These are phyloP conservation scores for Conringia planisiliqua DNA, from an alignment of 345 rosid genomes.

Conservation along the genomic window DNA sequence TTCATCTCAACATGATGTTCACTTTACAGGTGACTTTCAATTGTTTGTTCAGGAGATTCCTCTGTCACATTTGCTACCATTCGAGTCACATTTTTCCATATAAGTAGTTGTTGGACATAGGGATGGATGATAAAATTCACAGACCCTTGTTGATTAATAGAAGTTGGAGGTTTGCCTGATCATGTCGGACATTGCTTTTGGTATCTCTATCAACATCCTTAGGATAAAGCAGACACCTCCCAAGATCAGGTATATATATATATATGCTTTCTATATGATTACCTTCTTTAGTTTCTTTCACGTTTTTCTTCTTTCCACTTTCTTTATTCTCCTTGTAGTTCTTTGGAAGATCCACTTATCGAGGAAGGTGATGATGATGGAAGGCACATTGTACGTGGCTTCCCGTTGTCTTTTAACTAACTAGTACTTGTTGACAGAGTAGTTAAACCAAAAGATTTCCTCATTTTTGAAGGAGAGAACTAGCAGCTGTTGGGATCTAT, in stretches of 20 bases:
- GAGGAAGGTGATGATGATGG: constrained; percentile 40
- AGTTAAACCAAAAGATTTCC: not conserved
- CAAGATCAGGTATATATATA: constrained; percentile 46
- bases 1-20: constrained; percentile 47
- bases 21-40: constrained; percentile 38
- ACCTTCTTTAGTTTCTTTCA: not conserved
- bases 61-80: not conserved
- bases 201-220: constrained; percentile 54
- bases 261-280: not conserved
- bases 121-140: not conserved
- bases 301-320: not conserved
- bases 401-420: not conserved
- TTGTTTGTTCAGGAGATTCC: not conserved
- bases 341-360: constrained; percentile 59
- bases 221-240: constrained; percentile 38
- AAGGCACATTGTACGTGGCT: constrained; percentile 34
- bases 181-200: constrained; percentile 56
- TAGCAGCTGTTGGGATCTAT: constrained; percentile 51
- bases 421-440: not conserved
- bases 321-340: constrained; percentile 37
- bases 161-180: constrained; percentile 43
- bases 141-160: constrained; percentile 17
- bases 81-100: not conserved
- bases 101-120: not conserved
- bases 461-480: constrained; percentile 40